Evolutionary conservation across 768 basidiomycete genomes (phyloP).

Genomic region (Suillus alpinus): DNA sequence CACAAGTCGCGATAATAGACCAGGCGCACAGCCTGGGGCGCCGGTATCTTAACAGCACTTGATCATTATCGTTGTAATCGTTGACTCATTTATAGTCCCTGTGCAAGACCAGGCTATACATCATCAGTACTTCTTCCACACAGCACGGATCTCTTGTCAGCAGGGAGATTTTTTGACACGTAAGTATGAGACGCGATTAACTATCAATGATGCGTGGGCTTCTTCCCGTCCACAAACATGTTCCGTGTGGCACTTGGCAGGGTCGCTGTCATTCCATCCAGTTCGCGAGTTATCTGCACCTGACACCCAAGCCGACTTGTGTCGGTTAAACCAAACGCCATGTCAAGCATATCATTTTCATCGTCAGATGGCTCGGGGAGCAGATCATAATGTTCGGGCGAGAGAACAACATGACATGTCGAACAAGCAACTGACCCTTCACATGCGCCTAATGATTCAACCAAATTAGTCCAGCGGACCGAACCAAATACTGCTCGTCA

Average conservation of each 20-base stretch:
- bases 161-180: neutral
- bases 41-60: neutral
- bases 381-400: conserved; percentile 76
- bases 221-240: conserved; percentile 91
- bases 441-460: conserved; percentile 70
- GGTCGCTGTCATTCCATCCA: conserved; percentile 83
- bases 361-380: conserved; percentile 95
- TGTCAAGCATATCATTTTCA: conserved; percentile 98
- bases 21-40: neutral
- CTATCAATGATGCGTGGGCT: conserved; percentile 44
- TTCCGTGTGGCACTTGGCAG: conserved; percentile 92
- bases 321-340: conserved; percentile 95
- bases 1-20: neutral
- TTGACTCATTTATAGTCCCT: neutral
- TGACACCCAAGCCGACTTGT: conserved; percentile 84
- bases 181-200: neutral
- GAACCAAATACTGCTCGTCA: conserved; percentile 6
- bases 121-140: neutral
- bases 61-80: neutral
- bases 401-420: conserved; percentile 92
- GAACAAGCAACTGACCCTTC: conserved; percentile 97
- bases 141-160: neutral
- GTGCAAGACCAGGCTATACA: neutral
- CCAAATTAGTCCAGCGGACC: neutral
- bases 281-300: conserved; percentile 70